phyloP scores from a whole-genome alignment of 208 protist genomes.

The Ichthyophonus hoferi region DNA sequence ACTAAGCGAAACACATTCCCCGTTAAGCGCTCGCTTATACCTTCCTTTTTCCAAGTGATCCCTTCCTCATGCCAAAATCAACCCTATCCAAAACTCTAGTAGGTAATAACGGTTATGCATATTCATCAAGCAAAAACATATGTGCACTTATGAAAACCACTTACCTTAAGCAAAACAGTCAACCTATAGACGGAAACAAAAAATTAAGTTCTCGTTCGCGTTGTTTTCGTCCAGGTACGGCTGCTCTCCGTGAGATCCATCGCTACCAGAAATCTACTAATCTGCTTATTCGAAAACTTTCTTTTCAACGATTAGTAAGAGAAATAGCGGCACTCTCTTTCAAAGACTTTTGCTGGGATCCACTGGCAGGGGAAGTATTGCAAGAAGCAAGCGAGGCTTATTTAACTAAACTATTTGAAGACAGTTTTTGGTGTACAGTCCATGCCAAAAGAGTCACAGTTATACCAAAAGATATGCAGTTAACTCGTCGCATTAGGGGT shows the following conservation, averaged over 20 bases:
- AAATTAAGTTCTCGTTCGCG: neutral
- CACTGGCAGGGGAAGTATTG: slow-evolving; percentile 51
- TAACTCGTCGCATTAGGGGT: neutral
- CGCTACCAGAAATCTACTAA: slow-evolving; percentile 94
- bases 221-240: slow-evolving; percentile 86
- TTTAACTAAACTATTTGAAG: slow-evolving; percentile 70
- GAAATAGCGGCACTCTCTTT: slow-evolving; percentile 90
- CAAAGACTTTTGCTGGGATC: slow-evolving; percentile 84
- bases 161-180: neutral
- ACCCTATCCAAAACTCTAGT: neutral
- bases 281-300: slow-evolving; percentile 49
- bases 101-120: too few relatives aligned
- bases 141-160: neutral
- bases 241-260: slow-evolving; percentile 95
- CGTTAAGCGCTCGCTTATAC: too few relatives aligned
- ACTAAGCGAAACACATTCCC: too few relatives aligned
- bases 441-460: slow-evolving; percentile 1
- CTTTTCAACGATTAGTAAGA: neutral
- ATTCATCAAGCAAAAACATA: neutral
- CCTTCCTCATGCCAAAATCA: neutral
- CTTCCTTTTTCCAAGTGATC: neutral
- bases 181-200: neutral
- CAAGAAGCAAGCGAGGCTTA: slow-evolving; percentile 86
- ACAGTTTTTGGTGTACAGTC: neutral
- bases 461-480: slow-evolving; percentile 1